Conservation (phyloP, 2,329 filamentous ascomycete species). For the Aspergillus eucalypticola region DNA sequence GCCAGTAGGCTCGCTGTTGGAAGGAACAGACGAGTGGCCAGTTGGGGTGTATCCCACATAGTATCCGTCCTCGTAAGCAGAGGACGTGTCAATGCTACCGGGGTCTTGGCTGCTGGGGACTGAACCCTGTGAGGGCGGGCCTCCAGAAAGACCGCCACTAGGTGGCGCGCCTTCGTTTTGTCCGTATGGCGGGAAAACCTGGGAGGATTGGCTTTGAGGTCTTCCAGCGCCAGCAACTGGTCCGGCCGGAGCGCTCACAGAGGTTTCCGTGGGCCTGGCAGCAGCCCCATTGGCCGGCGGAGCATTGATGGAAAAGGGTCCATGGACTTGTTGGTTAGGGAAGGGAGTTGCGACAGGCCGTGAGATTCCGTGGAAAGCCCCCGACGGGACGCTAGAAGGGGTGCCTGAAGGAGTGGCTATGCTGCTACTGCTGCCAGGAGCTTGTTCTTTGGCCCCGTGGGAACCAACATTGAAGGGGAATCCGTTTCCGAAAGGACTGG, state of each 20-base stretch:
- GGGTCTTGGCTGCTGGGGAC: not conserved
- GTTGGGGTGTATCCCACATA: not conserved
- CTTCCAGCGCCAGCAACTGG: not conserved
- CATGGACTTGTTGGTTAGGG: not conserved
- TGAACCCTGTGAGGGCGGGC: not conserved
- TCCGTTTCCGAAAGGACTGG: not conserved
- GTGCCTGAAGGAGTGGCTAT: not conserved
- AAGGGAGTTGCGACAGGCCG: not conserved
- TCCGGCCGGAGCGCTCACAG: not conserved
- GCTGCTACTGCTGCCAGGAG: not conserved
- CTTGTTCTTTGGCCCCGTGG: not conserved
- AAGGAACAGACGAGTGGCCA: not conserved
- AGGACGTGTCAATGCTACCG: not conserved
- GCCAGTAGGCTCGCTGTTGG: not conserved
- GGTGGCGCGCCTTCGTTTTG: not conserved
- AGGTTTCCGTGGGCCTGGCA: not conserved
- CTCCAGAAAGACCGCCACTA: not conserved
- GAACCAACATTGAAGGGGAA: not conserved
- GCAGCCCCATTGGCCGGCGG: not conserved
- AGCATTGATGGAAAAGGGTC: not conserved
- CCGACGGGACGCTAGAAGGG: not conserved
- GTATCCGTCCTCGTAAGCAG: not conserved
- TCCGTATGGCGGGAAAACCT: not conserved
- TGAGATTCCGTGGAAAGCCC: not conserved
- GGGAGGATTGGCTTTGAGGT: not conserved